These are phyloP conservation scores for Eucalyptus sp. DNA, from an alignment of 345 rosid species.

Conservation along the genomic window DNA sequence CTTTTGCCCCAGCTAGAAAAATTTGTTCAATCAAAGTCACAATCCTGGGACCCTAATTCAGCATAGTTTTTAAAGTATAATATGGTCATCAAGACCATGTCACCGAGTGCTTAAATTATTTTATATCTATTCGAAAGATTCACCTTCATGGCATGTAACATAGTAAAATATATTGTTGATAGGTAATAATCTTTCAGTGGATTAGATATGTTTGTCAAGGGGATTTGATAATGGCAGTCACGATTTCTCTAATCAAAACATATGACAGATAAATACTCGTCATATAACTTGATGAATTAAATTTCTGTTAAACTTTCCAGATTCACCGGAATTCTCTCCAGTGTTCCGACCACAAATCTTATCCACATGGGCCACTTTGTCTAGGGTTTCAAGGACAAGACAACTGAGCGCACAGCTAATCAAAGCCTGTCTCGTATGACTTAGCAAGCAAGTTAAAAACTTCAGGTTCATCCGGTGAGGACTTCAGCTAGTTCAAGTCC, in stretches of 20 bases:
- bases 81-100: background rate
- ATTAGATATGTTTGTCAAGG: background rate
- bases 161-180: background rate
- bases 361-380: background rate
- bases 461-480: background rate
- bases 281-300: background rate
- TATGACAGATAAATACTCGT: background rate
- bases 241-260: background rate
- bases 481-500: background rate
- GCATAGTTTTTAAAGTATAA: background rate
- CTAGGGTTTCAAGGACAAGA: background rate
- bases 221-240: background rate
- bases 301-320: background rate
- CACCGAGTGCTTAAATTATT: background rate
- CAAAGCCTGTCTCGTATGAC: background rate
- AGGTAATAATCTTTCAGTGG: background rate
- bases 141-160: background rate
- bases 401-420: background rate
- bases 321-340: background rate
- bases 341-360: background rate
- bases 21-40: background rate
- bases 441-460: background rate
- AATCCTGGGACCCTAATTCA: background rate
- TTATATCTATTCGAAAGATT: background rate
- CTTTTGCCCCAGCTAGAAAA: background rate